Evolutionary conservation across 2,329 filamentous ascomycete species (phyloP), one percentile per base, ranked within the genome.

Genomic region (Fusarium azukiicola): DNA sequence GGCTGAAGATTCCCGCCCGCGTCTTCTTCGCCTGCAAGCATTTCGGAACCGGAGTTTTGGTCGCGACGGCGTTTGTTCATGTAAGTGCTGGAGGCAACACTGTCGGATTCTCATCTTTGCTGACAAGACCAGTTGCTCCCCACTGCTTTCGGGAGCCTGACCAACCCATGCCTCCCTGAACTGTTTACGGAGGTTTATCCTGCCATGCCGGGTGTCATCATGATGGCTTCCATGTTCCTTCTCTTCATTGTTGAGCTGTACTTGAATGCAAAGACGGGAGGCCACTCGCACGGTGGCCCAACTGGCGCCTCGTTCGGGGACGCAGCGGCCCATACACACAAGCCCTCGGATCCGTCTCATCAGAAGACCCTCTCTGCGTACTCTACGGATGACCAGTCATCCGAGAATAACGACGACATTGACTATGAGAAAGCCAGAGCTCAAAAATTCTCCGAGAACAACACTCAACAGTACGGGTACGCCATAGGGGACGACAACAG

Each of bases 1-100:
- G 91, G 90, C 86, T 94, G 82, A 93, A 91, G 84, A 91, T 93
- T 13, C 91, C 92, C 0, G 87, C 90, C 3, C 90, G 89, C 78
- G 83, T 92, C 44, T 93, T 94, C 85, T 94, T 94, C 83, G 90
- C 92, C 71, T 93, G 92, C 86, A 94, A 94, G 80, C 92, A 94
- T 81, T 95, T 95, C 77, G 93, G 95, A 84, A 96, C 95, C 1
- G 95, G 95, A 75, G 95, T 96, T 23, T 88, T 96, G 49, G 92
- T 96, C 73, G 94, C 95, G 38, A 96, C 95, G 4, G 95, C 95
- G 5, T 96, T 96, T 79, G 94, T 96, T 27, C 95, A 96, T 89
- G 90, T 94, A 81, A 80, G 89, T 85, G 6, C 6, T 44, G 9
- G 11, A 3, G 2, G 36, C 12, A 7, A 27, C 8, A 27, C 8